These are phyloP conservation scores for Alternaria longipes DNA, from an alignment of 2,329 filamentous ascomycete species.

Conservation along the genomic window DNA sequence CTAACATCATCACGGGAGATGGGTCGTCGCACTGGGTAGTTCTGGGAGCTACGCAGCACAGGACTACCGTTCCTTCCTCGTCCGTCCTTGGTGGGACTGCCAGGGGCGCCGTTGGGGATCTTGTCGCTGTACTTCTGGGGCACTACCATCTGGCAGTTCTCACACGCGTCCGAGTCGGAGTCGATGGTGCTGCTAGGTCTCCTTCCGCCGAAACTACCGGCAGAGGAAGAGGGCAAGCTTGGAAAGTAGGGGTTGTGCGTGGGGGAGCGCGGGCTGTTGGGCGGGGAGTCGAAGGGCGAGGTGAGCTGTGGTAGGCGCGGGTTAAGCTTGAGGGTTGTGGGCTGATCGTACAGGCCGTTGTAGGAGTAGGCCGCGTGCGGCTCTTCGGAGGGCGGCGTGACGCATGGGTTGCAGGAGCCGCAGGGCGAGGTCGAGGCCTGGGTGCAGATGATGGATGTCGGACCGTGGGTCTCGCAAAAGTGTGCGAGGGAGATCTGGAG, in stretches of 20 bases:
- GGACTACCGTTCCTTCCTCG: conserved; percentile 62
- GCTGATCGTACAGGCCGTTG: conserved; percentile 48
- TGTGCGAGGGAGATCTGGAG: conserved; percentile 67
- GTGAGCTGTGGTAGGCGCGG: conserved; percentile 44
- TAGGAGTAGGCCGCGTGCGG: conserved; percentile 43
- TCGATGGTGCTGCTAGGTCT: conserved; percentile 51
- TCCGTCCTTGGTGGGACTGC: conserved; percentile 59
- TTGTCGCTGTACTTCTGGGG: conserved; percentile 64
- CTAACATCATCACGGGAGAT: conserved; percentile 39
- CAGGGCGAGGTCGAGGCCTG: conserved; percentile 66
- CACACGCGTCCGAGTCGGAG: conserved; percentile 63
- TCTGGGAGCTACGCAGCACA: conserved; percentile 64
- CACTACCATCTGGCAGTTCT: conserved; percentile 65
- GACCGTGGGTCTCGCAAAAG: conserved; percentile 70
- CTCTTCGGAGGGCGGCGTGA: conserved; percentile 53
- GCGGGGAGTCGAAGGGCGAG: conserved; percentile 53
- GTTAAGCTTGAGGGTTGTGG: conserved; percentile 44
- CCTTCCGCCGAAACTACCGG: conserved; percentile 42
- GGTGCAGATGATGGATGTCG: conserved; percentile 69
- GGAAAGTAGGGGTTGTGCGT: conserved; percentile 62
- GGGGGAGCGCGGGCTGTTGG: conserved; percentile 52
- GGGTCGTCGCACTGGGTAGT: conserved; percentile 61
- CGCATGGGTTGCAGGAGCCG: conserved; percentile 60
- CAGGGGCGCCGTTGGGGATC: conserved; percentile 63
- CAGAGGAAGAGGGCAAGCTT: conserved; percentile 43